phyloP scores from a whole-genome alignment of 2,329 filamentous ascomycete species.

The Epichloe brachyelytri region DNA sequence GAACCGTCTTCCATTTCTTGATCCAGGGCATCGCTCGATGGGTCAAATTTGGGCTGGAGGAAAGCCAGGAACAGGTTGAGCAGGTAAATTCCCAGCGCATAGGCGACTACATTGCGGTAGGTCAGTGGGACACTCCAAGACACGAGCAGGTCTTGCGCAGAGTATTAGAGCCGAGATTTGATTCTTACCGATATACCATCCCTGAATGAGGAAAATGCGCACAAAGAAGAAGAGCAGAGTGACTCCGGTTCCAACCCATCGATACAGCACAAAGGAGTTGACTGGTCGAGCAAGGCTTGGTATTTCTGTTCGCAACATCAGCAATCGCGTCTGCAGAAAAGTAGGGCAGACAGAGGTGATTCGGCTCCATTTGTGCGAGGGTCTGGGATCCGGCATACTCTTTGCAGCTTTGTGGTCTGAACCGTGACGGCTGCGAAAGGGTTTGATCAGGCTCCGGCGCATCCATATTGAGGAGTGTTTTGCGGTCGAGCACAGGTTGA shows the following conservation, averaged over 20 bases:
- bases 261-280: conserved; percentile 75
- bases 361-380: neutral
- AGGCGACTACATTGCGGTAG: conserved; percentile 57
- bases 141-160: neutral
- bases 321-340: neutral
- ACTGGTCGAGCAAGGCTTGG: conserved; percentile 87
- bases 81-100: conserved; percentile 95
- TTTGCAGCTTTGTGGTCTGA: conserved; percentile 64
- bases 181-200: conserved; percentile 91
- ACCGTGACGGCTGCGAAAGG: conserved; percentile 78
- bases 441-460: conserved; percentile 76
- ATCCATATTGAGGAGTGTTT: conserved; percentile 49
- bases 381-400: conserved; percentile 36
- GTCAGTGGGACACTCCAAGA: neutral
- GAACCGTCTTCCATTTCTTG: conserved; percentile 93
- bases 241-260: conserved; percentile 75
- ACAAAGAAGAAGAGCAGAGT: conserved; percentile 72
- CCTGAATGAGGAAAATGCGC: conserved; percentile 82
- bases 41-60: conserved; percentile 96
- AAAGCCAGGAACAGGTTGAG: conserved; percentile 98
- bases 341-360: neutral
- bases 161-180: neutral
- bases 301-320: conserved; percentile 51
- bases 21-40: conserved; percentile 79
- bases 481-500: neutral